Percentiles rank a stretch among this genome's conserved stretches.
phyloP scores from a whole-genome alignment of 441 rosid genomes.

The Gossypium laxum region DNA sequence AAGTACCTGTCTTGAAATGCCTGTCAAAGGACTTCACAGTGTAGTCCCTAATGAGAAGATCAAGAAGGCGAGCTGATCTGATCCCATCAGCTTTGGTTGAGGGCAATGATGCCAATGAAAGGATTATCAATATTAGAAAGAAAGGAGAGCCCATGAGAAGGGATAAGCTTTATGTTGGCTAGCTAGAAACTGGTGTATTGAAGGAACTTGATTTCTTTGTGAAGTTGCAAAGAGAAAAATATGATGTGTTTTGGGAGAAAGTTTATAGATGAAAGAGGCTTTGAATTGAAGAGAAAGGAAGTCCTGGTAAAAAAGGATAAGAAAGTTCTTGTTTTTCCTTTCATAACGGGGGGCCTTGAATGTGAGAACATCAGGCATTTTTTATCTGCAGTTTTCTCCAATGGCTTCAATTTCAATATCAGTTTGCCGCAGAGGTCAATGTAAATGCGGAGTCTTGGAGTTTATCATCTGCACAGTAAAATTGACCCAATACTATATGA shows the following conservation, averaged over 20 bases:
- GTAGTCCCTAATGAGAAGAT: conserved; percentile 65
- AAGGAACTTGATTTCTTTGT: conserved; percentile 11
- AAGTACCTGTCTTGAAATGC: conserved; percentile 43
- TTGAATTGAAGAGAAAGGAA: conserved; percentile 31
- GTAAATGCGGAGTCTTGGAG: neutral
- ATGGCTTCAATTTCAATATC: neutral
- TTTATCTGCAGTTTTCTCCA: neutral
- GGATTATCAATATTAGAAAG: conserved; percentile 25
- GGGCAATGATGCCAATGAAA: conserved; percentile 23
- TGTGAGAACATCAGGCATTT: neutral
- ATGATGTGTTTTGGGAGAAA: neutral
- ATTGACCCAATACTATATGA: neutral
- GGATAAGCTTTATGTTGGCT: conserved; percentile 4
- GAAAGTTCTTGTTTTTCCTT: conserved; percentile 1
- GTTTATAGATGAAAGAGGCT: conserved; percentile 14
- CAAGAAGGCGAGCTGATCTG: conserved; percentile 46
- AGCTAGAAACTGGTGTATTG: neutral
- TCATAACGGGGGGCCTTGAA: neutral
- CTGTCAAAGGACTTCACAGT: conserved; percentile 43
- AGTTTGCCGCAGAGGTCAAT: neutral
- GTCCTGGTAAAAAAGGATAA: conserved; percentile 15
- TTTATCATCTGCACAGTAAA: neutral
- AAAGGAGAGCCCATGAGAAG: conserved; percentile 43
- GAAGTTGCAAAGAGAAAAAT: neutral
- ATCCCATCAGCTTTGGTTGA: conserved; percentile 29